Evolutionary conservation across 2,329 filamentous ascomycete genomes (phyloP), one percentile per base, ranked within the genome.

Genomic region (Fusarium solani-melongenae): DNA sequence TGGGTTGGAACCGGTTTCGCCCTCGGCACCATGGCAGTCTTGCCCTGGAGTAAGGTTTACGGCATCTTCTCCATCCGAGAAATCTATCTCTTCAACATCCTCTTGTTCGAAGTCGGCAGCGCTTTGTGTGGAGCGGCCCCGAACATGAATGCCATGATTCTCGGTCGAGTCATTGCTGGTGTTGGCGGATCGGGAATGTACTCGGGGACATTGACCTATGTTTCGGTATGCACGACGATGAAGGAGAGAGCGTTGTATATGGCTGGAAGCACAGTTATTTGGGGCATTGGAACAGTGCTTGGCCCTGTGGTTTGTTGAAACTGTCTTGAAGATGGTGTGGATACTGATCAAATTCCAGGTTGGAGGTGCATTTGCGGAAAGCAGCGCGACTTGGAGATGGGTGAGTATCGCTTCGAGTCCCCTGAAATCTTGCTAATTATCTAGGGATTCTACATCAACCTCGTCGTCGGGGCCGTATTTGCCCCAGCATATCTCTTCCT

Each of bases 391-490:
- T 1, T 87, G 85, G 85, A 69, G 85, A 67, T 85, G 81, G 81
- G 70, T 70, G 17, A 53, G 69, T 38, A n/a, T 29, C 20, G 0
- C 17, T 9, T 3, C 5, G 0, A 6, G 5, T 9, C 20, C 0
- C 2, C 3, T 7, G 20, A 31, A 39, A 85, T 38, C 5, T 24
- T 12, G 10, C 22, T 39, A 39, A 57, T 20, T 27, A 0, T 6
- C n/a, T 85, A 82, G 82, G 67, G 51, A 31, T 81, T 70, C 22
- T 75, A 78, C 15, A 87, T 90, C 79, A 90, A 90, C 69, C 81
- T 90, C 0, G 78, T 86, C 29, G 83, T 86, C 6, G 88, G 79
- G 3, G 84, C 75, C 22, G 76, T 83, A 27, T 76, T 77, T 15
- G 71, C 80, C 0, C 80, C 81, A 0, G 73, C 69, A 1, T 82